phyloP scores from a whole-genome alignment of 1,139 yeast genomes.

The Sugiyamaella novakii region DNA sequence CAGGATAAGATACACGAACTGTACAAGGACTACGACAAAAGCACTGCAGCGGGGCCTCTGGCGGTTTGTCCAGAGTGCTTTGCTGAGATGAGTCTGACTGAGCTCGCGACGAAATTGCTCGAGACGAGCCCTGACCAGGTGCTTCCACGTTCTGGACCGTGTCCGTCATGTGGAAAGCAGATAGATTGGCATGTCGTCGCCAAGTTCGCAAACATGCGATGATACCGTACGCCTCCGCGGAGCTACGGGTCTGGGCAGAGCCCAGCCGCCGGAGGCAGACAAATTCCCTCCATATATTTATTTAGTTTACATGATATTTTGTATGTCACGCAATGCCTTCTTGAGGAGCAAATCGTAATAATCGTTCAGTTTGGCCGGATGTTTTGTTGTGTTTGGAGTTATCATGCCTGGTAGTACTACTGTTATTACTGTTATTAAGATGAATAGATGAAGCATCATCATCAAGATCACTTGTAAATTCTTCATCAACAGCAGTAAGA shows the following conservation, averaged over 20 bases:
- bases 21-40: slow-evolving; percentile 3
- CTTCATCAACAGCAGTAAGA: slow-evolving; percentile 39
- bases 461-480: slow-evolving; percentile 23
- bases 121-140: slow-evolving; percentile 16
- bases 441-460: slow-evolving; percentile 27
- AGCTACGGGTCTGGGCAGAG: slow-evolving; percentile 11
- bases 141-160: slow-evolving; percentile 24
- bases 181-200: slow-evolving; percentile 26
- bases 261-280: slow-evolving; percentile 16
- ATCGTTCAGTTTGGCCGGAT: slow-evolving; percentile 6
- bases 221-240: neutral
- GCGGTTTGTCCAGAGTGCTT: slow-evolving; percentile 21
- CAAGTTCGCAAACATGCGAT: slow-evolving; percentile 12
- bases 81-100: slow-evolving; percentile 19
- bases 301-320: neutral
- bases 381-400: slow-evolving; percentile 9
- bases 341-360: slow-evolving; percentile 8
- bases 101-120: slow-evolving; percentile 22
- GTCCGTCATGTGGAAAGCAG: slow-evolving; percentile 24
- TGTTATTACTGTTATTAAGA: slow-evolving; percentile 6
- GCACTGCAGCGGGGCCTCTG: no score
- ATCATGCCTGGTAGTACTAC: slow-evolving; percentile 3
- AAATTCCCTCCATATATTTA: neutral
- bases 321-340: slow-evolving; percentile 4
- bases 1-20: neutral